phyloP scores from a whole-genome alignment of 2,329 filamentous ascomycete species.

The Metarhizium guizhouense region DNA sequence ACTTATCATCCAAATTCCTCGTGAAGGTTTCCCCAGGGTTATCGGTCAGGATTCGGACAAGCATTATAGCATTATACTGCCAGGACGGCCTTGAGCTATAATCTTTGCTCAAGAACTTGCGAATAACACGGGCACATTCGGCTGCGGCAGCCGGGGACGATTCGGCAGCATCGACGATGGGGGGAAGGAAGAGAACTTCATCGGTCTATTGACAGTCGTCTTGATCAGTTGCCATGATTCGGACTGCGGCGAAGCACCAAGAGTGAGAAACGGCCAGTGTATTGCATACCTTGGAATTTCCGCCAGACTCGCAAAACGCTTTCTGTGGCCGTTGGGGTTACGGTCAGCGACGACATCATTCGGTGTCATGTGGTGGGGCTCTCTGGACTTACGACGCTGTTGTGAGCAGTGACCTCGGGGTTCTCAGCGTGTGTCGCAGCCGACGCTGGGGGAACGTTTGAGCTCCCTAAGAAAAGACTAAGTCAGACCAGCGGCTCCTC shows the following conservation, averaged over 20 bases:
- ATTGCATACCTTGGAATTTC: constrained; percentile 44
- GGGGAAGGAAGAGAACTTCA: constrained; percentile 85
- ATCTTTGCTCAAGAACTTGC: constrained; percentile 71
- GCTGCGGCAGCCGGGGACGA: constrained; percentile 80
- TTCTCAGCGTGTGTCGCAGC: constrained; percentile 38
- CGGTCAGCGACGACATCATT: constrained; percentile 10
- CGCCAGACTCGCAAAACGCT: constrained; percentile 72
- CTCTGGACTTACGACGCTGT: constrained; percentile 50
- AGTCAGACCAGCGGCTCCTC: not conserved
- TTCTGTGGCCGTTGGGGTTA: constrained; percentile 39
- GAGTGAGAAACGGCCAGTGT: not conserved
- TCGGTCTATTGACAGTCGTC: constrained; percentile 47
- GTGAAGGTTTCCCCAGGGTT: constrained; percentile 89
- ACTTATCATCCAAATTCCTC: constrained; percentile 80
- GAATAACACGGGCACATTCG: constrained; percentile 71
- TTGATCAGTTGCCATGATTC: not conserved
- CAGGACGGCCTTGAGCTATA: constrained; percentile 56
- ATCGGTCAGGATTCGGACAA: constrained; percentile 82
- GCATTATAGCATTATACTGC: constrained; percentile 96
- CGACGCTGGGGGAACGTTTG: constrained; percentile 10
- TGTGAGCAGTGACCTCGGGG: constrained; percentile 57
- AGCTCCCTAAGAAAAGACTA: not conserved
- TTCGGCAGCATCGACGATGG: constrained; percentile 91
- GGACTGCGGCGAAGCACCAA: not conserved
- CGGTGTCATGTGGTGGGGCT: not conserved